Evolutionary conservation across 179 eudicot species (phyloP).

Genomic region (Pouteria campechiana): DNA sequence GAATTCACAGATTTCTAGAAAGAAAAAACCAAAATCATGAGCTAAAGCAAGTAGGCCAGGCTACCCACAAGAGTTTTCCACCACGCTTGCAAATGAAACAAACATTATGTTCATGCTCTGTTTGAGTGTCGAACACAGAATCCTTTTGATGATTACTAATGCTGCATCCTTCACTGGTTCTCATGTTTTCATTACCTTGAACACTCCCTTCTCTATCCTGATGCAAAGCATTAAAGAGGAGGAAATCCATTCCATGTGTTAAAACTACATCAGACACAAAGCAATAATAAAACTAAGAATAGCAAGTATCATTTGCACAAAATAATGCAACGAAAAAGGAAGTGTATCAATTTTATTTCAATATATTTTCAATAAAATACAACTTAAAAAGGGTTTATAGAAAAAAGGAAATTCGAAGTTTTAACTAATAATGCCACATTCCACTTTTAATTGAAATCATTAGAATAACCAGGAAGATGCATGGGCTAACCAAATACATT

Average conservation of each 20-base stretch:
- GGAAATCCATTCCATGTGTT: not conserved
- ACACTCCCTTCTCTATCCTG: constrained; percentile 28
- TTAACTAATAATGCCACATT: too few species aligned
- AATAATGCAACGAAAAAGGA: too few species aligned
- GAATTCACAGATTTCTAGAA: too few species aligned
- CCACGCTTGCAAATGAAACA: constrained; percentile 39
- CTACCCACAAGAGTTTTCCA: constrained; percentile 63
- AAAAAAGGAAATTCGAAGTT: too few species aligned
- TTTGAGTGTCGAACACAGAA: constrained; percentile 14
- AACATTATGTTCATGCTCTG: constrained; percentile 7
- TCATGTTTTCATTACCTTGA: not conserved
- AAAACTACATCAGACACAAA: not conserved
- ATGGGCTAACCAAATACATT: too few species aligned
- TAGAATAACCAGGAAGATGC: too few species aligned
- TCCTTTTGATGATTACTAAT: constrained; percentile 7
- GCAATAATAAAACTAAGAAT: not conserved
- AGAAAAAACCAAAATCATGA: too few species aligned
- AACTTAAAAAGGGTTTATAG: not conserved
- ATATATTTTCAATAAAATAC: too few species aligned
- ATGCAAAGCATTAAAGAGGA: constrained; percentile 23
- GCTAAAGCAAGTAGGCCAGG: too few species aligned
- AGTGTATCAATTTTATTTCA: too few species aligned
- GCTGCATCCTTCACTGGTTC: constrained; percentile 10
- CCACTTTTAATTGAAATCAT: too few species aligned
- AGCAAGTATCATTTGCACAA: not conserved